These are phyloP conservation scores for Colletotrichum gigasporum DNA, from an alignment of 2,329 filamentous ascomycete species.

Conservation along the genomic window DNA sequence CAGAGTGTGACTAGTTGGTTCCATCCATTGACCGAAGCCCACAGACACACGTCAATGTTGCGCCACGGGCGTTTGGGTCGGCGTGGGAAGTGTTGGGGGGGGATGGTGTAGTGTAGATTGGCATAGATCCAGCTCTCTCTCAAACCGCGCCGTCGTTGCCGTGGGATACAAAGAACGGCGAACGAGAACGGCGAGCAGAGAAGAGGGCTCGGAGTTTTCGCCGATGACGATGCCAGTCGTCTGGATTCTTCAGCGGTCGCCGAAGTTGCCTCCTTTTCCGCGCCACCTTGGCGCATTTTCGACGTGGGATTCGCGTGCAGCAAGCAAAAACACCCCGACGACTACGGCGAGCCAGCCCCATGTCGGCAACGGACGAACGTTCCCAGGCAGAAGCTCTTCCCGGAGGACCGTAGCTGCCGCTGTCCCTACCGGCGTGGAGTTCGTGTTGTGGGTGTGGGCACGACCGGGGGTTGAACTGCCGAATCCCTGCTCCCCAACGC, in stretches of 20 bases:
- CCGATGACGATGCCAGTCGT: no score
- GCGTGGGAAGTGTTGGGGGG: no score
- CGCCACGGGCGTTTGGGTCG: no score
- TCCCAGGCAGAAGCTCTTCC: conserved; percentile 3
- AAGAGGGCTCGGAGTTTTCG: no score
- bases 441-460: conserved; percentile 4
- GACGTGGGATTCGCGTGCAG: background rate
- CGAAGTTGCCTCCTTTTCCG: background rate
- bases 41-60: background rate
- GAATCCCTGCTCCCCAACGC: conserved; percentile 6
- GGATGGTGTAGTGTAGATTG: no score
- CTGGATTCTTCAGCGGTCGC: conserved; percentile 6
- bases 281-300: background rate
- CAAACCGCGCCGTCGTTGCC: no score
- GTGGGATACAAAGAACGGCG: no score
- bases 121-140: no score
- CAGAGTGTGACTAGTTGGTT: background rate
- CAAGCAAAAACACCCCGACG: background rate
- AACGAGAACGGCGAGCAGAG: no score
- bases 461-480: conserved; percentile 19
- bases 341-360: background rate
- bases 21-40: background rate
- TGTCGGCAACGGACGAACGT: background rate
- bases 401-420: conserved; percentile 8
- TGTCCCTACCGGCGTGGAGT: conserved; percentile 11